Evolutionary conservation across 495 filamentous ascomycete species (phyloP), one percentile per base, ranked within the genome.

Genomic region (Hypoxylon intermedium): DNA sequence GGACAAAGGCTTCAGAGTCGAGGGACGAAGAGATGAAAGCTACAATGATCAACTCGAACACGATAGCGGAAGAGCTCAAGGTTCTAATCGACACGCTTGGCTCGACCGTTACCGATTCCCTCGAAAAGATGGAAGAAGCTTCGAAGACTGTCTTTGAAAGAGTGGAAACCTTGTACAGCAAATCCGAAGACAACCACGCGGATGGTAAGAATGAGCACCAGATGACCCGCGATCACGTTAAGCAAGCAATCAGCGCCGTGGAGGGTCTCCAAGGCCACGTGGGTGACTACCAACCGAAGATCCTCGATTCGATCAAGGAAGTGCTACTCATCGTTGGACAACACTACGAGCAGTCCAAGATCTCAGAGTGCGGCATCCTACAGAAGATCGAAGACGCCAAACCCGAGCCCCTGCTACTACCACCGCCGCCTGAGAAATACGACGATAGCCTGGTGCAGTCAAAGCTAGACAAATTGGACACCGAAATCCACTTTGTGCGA

Each of bases 31-130:
- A 87, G 44, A 82, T 90, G 64, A 83, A 90, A 41, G 86, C 88
- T 51, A 81, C 89, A 7, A 69, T 93, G 19, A 79, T 85, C 3
- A 82, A 80, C 49, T 92, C 88, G 33, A 96, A 89, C 72, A 79
- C 83, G 2, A 84, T 93, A 28, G 85, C 90, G 0, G 93, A 97
- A 59, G 93, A 96, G 54, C 86, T 97, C 37, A 90, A 86, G 65
- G 73, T 89, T 1, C 84, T 93, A 4, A 87, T 95, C 59, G 91
- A 96, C 54, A 88, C 89, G 7, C 89, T 97, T 64, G 89, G 91
- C 12, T 81, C 84, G n/a, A 85, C 86, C 20, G 83, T 96, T 51
- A 90, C 85, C n/a, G 90, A 95, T 30, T 86, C 86, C 0, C 84
- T 90, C 33, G 91, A 96, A 70, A 91, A 91, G 58, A 87, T 93